Percentiles rank a stretch among this genome's conserved stretches.
Evolutionary conservation across 192 early-diverging fungal genomes (phyloP).

Genomic region (Chytriomyces sp.): DNA sequence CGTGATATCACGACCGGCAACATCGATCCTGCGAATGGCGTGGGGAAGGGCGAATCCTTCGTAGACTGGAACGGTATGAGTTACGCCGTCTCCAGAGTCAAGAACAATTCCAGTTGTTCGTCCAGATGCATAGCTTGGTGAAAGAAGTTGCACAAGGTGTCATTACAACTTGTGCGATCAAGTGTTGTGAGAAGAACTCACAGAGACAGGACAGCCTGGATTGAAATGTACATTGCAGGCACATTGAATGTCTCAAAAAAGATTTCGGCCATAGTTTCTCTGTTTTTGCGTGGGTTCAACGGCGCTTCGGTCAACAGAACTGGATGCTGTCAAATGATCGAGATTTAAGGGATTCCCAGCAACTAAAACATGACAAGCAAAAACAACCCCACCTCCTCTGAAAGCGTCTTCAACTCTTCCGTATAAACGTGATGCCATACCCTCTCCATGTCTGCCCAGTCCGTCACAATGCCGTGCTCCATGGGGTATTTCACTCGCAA

Average conservation of each 20-base stretch:
- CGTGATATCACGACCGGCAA: conserved; percentile 94
- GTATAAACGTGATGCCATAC: conserved; percentile 98
- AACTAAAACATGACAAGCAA: background rate
- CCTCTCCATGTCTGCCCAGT: conserved; percentile 99
- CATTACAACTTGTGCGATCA: conserved; percentile 11
- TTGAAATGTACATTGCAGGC: conserved; percentile 93
- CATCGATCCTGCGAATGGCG: conserved; percentile 89
- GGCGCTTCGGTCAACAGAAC: conserved; percentile 97
- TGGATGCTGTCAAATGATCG: conserved; percentile 72
- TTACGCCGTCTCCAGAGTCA: conserved; percentile 95
- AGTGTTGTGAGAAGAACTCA: too few relatives aligned
- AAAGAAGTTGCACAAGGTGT: too few relatives aligned
- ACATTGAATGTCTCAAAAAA: conserved; percentile 99
- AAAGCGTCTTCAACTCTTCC: conserved; percentile 94
- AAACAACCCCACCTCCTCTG: conserved; percentile 77
- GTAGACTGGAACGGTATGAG: conserved; percentile 92
- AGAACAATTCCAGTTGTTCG: conserved; percentile 96
- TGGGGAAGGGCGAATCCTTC: conserved; percentile 96
- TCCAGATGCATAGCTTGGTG: conserved; percentile 91
- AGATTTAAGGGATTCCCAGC: conserved; percentile 4
- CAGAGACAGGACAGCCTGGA: conserved; percentile 96
- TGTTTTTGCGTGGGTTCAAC: conserved; percentile 88
- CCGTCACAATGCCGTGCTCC: conserved; percentile 96
- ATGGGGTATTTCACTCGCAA: conserved; percentile 94
- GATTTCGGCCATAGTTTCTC: conserved; percentile 93